Base-by-base conservation (phyloP, 495 filamentous ascomycete genomes). In the Choiromyces venosus region DNA sequence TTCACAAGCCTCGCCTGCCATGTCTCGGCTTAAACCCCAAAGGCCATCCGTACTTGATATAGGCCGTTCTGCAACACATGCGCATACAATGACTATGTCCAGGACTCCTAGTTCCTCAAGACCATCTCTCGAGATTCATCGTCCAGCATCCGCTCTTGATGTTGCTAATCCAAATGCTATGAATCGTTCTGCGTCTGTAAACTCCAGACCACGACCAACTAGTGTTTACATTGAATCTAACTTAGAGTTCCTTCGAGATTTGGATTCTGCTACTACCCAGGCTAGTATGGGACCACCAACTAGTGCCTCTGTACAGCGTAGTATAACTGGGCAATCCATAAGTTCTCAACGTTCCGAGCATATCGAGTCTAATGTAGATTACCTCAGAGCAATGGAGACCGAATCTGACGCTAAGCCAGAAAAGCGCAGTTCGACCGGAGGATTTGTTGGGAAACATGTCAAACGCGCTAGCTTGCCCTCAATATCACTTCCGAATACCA, bases 291-390 rank as follows among this genome's bases (percentile, higher is more conserved):
- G 33, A n/a, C 70, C 66, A 16, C 66, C 69, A 56, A 77, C 35
- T 40, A 78, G 52, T 65, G 68, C 19, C 71, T 77, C 61, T 76
- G 75, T 69, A 65, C 71, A 70, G 74, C 71, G 72, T 68, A 79
- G 56, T 21, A 68, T 61, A 36, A 80, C 78, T 25, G 82, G 79
- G 38, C 74, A 78, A 65, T 81, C 83, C 36, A 88, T 89, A 46
- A 85, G 84, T 46, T 90, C 88, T 71, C 68, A 81, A 35, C 73
- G 65, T 61, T 81, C 80, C 39, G 74, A 81, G 65, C 81, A 79
- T 66, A 96, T 97, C 69, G 86, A 89, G 69, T 95, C 93, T 8
- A 93, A 96, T 76, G 88, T 97, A 25, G 94, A 96, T 70, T 98
- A 93, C 79, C 85, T 97, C 4, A 89, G 91, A 37, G 87, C 88